Base-by-base conservation (phyloP, 441 rosid genomes). In the Sinapis alba region DNA sequence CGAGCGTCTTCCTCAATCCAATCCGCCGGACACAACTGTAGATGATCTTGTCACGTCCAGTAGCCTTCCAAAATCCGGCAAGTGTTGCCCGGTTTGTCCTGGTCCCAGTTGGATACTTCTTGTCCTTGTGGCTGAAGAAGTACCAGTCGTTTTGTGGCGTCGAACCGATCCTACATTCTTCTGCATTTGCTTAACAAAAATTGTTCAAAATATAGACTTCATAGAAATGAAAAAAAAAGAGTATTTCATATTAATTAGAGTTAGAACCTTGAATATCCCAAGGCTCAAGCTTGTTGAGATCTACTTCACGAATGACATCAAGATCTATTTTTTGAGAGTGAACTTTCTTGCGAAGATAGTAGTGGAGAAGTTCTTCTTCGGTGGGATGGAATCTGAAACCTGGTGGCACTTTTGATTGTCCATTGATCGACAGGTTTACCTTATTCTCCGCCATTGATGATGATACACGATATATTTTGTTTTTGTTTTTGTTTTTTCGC, bases 91-190 rank as follows among this genome's bases (percentile, higher is more conserved):
- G 84, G 72, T 95, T 95, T 11, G 96, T 95, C 85, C 98, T 79
- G 0, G 97, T 93, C 56, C 99, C 99, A 0, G 97, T 95, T 1
- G 99, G 98, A 72, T 95, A 95, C 62, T 95, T 95, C 85, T 90
- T 95, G 78, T 95, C 98, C 77, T 95, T 95, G 80, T 91, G 99
- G 53, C 99, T 93, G 73, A 95, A 95, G 78, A 95, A 93, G 82
- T 95, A 95, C 99, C 98, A 95, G 63, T 95, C 99, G 68, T 87
- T 95, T 57, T 95, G 99, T 0, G 99, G 98, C 2, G 99, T 82
- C 3, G 97, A 89, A 72, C 98, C 98, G 65, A 95, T 93, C 78
- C 87, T 88, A 82, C 99, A 95, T 76, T 84, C 90, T 79, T 93
- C 98, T 95, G 80, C 73, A 72, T 60, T 74, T 71, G 58, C 66